A percentile compares a stretch with the other conserved stretches of the same genome.
phyloP scores from a whole-genome alignment of 75 land plant species.

The Sequoiadendron giganteum region DNA sequence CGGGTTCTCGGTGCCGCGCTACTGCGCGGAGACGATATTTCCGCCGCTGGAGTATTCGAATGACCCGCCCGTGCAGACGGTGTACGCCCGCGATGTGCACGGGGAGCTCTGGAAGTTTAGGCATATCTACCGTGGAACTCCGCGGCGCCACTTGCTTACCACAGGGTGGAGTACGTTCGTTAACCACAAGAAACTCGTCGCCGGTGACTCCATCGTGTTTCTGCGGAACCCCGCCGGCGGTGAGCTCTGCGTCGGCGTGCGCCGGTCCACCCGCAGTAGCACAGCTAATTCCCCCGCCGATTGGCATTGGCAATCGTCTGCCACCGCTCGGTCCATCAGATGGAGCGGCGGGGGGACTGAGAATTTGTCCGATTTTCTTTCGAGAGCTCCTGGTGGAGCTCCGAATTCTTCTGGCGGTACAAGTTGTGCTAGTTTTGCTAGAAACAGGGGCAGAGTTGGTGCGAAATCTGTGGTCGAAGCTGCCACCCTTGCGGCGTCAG shows the following conservation, averaged over 20 bases:
- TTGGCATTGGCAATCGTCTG: conserved; percentile 18
- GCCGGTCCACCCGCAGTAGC: conserved; percentile 62
- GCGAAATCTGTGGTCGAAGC: conserved; percentile 69
- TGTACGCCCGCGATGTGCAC: conserved; percentile 83
- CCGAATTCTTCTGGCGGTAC: background rate
- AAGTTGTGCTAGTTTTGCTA: background rate
- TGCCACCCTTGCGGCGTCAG: conserved; percentile 50
- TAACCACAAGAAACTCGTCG: conserved; percentile 92
- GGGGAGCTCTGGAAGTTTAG: conserved; percentile 89
- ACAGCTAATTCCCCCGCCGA: conserved; percentile 15
- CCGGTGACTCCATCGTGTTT: conserved; percentile 90
- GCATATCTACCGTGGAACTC: conserved; percentile 91
- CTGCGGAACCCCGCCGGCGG: conserved; percentile 73
- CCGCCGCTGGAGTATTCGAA: conserved; percentile 83
- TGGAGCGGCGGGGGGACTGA: conserved; percentile 1
- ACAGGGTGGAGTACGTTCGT: conserved; percentile 94
- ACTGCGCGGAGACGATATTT: conserved; percentile 92
- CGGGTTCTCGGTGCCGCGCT: conserved; percentile 88
- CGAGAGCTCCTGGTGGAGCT: background rate
- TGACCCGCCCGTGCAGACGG: conserved; percentile 85
- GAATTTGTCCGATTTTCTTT: conserved; percentile 29
- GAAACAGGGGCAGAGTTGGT: conserved; percentile 48
- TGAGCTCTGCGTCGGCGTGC: conserved; percentile 86
- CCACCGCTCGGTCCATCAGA: background rate
- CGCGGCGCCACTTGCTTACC: conserved; percentile 79